Percentiles rank a stretch among this genome's conserved stretches.
Evolutionary conservation across 1,284 basidiomycete species (phyloP).

Genomic region (Irpex lacteus): DNA sequence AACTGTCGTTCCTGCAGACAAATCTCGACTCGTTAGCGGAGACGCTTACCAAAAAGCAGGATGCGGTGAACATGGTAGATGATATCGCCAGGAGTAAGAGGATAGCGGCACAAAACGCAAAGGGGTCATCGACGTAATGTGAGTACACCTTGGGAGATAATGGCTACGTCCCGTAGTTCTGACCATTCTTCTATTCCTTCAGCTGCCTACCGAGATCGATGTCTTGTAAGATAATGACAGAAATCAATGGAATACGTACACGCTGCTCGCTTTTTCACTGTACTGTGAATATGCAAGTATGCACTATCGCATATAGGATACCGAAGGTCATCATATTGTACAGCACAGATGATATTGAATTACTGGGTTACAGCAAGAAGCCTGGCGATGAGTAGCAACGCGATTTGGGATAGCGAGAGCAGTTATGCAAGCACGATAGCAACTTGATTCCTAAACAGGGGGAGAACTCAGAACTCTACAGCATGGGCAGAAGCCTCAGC

Average conservation of each 20-base stretch:
- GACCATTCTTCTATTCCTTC: not conserved
- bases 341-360: too few species aligned
- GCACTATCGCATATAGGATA: too few species aligned
- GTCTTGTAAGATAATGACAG: too few species aligned
- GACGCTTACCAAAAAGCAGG: constrained; percentile 86
- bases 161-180: not conserved
- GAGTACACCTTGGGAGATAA: not conserved
- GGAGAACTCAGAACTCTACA: not conserved
- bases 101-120: not conserved
- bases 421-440: not conserved
- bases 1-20: constrained; percentile 74
- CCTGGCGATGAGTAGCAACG: not conserved
- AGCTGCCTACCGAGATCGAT: not conserved
- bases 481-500: not conserved
- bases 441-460: too few species aligned
- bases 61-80: constrained; percentile 27
- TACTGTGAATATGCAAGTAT: not conserved
- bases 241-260: too few species aligned
- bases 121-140: not conserved
- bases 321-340: too few species aligned
- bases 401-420: not conserved
- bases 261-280: too few species aligned
- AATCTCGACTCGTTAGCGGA: constrained; percentile 85
- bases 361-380: too few species aligned
- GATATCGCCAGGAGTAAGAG: not conserved